These are phyloP conservation scores for Pseudogymnoascus sp. DNA, from an alignment of 2,329 filamentous ascomycete genomes.

Conservation along the genomic window DNA sequence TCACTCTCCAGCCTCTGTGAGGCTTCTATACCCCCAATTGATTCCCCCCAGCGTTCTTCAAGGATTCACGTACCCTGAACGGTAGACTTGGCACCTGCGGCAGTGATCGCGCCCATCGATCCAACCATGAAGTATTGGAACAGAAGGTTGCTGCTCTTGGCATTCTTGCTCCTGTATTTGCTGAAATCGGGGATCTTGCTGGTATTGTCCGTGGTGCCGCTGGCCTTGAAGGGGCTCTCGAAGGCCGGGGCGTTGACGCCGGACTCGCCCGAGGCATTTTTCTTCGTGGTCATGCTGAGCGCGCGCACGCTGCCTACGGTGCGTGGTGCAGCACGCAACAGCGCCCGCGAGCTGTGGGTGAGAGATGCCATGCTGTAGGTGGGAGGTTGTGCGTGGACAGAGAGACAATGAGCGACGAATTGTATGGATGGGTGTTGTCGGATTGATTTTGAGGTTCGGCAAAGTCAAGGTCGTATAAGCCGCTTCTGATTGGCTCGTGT, in stretches of 20 bases:
- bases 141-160: slow-evolving; percentile 69
- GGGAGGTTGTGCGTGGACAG: slow-evolving; percentile 10
- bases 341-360: slow-evolving; percentile 59
- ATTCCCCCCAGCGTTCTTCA: background rate
- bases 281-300: slow-evolving; percentile 43
- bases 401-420: slow-evolving; percentile 8
- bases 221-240: slow-evolving; percentile 57
- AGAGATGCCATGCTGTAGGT: slow-evolving; percentile 57
- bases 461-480: slow-evolving; percentile 9
- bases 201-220: slow-evolving; percentile 37
- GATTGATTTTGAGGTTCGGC: slow-evolving; percentile 11
- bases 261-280: slow-evolving; percentile 20
- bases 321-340: slow-evolving; percentile 53
- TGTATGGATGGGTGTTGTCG: slow-evolving; percentile 10
- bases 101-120: slow-evolving; percentile 83
- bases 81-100: slow-evolving; percentile 93
- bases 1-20: background rate
- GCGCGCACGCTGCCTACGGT: slow-evolving; percentile 40
- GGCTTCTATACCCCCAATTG: slow-evolving; percentile 2
- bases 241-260: slow-evolving; percentile 35
- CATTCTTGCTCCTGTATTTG: slow-evolving; percentile 70
- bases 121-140: slow-evolving; percentile 99
- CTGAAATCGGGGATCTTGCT: slow-evolving; percentile 81
- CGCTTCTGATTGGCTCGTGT: background rate
- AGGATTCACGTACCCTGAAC: slow-evolving; percentile 72